These are phyloP conservation scores for Colletotrichum liriopes DNA, from an alignment of 2,329 filamentous ascomycete species.

Conservation along the genomic window DNA sequence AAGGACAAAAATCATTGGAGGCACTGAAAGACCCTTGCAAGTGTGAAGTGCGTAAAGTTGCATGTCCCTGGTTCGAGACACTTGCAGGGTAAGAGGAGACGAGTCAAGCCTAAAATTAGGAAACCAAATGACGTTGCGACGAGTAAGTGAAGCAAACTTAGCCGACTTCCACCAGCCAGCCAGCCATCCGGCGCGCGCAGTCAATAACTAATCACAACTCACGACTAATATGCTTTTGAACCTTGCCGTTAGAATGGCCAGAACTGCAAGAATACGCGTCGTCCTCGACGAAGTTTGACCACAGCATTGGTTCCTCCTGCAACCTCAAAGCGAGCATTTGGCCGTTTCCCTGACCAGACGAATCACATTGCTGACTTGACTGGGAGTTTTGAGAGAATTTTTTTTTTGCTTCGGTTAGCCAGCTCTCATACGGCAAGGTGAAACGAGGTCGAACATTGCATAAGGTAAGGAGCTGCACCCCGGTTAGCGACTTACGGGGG, in stretches of 20 bases:
- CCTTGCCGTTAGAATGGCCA: constrained; percentile 33
- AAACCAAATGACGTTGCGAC: constrained; percentile 35
- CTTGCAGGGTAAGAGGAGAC: constrained; percentile 36
- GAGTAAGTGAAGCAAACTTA: constrained; percentile 42
- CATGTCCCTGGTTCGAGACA: constrained; percentile 37
- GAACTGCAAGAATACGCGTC: constrained; percentile 19
- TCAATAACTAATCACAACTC: constrained; percentile 24
- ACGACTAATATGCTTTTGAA: constrained; percentile 31
- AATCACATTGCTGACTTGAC: background rate
- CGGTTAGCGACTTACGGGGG: constrained; percentile 39
- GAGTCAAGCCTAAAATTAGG: constrained; percentile 38
- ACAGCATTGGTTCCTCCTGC: constrained; percentile 21
- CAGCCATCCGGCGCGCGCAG: constrained; percentile 27
- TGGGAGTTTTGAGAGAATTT: background rate
- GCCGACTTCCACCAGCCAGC: constrained; percentile 31
- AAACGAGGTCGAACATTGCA: constrained; percentile 36
- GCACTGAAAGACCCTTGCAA: constrained; percentile 33
- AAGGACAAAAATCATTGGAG: constrained; percentile 26
- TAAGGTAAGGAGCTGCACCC: constrained; percentile 24
- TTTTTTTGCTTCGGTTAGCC: background rate
- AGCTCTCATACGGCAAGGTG: constrained; percentile 10
- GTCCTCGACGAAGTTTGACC: constrained; percentile 3
- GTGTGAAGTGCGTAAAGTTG: constrained; percentile 38
- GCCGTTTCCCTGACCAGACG: background rate
- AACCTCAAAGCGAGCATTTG: background rate